Conservation (phyloP, 228 moss, liverwort and hornwort genomes). For the Sphagnum magellanicum region DNA sequence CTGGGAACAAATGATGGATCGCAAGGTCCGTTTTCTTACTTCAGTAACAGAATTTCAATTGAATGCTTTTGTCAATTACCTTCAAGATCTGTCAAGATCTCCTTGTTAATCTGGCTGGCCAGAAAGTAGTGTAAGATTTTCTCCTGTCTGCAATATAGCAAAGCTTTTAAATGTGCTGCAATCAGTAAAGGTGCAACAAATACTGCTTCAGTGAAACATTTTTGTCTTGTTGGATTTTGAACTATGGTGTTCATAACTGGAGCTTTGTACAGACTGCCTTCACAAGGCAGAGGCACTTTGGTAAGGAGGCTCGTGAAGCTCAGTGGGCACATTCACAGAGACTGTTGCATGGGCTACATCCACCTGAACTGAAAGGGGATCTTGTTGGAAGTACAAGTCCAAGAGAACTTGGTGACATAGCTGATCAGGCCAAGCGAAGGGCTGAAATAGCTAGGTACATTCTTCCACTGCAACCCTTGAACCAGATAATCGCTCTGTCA, state of each 20-base stretch:
- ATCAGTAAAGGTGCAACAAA: too few species aligned
- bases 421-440: slow-evolving; percentile 53
- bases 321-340: slow-evolving; percentile 61
- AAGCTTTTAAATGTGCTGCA: too few species aligned
- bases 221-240: too few species aligned
- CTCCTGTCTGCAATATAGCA: too few species aligned
- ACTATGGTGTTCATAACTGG: neutral
- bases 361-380: slow-evolving; percentile 24
- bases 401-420: slow-evolving; percentile 42
- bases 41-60: too few species aligned
- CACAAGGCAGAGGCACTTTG: slow-evolving; percentile 49
- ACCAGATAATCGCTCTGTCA: neutral
- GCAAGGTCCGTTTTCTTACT: slow-evolving; percentile 3
- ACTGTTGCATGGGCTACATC: slow-evolving; percentile 52
- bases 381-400: slow-evolving; percentile 14
- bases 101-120: too few species aligned
- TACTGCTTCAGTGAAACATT: too few species aligned
- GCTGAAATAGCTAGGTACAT: slow-evolving; percentile 55
- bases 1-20: slow-evolving; percentile 20
- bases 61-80: too few species aligned
- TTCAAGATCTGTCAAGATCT: too few species aligned
- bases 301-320: slow-evolving; percentile 52
- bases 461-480: neutral
- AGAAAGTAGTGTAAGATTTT: too few species aligned
- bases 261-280: slow-evolving; percentile 31